Percentiles rank a stretch among this genome's conserved stretches.
Evolutionary conservation across 192 early-diverging fungal genomes (phyloP).

Genomic region (Rhizophagus sp.): DNA sequence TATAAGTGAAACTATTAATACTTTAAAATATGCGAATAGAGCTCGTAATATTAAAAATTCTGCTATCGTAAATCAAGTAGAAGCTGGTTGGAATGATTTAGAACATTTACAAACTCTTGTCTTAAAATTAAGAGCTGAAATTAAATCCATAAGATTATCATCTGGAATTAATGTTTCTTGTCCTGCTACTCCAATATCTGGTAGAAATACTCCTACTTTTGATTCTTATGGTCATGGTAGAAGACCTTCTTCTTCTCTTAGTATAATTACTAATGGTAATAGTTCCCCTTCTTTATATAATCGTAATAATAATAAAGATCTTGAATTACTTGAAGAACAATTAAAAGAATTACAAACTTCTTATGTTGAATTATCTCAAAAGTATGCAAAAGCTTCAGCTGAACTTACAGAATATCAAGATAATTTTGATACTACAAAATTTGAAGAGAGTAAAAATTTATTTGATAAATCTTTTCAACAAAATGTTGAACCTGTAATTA

Average conservation of each 20-base stretch:
- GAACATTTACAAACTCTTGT: slow-evolving; percentile 68
- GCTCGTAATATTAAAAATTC: slow-evolving; percentile 96
- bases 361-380: slow-evolving; percentile 55
- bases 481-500: slow-evolving; percentile 67
- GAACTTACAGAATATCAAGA: slow-evolving; percentile 56
- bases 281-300: background rate
- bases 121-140: slow-evolving; percentile 59
- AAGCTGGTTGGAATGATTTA: slow-evolving; percentile 62
- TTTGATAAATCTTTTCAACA: slow-evolving; percentile 38
- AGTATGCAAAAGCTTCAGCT: slow-evolving; percentile 51
- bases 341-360: slow-evolving; percentile 52
- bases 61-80: slow-evolving; percentile 78
- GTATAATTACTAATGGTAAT: background rate
- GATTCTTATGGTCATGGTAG: slow-evolving; percentile 28
- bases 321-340: slow-evolving; percentile 51
- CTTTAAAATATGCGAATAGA: slow-evolving; percentile 93
- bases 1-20: slow-evolving; percentile 90
- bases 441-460: slow-evolving; percentile 8
- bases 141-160: slow-evolving; percentile 43
- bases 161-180: background rate
- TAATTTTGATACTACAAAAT: background rate
- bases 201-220: slow-evolving; percentile 35
- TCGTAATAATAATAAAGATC: slow-evolving; percentile 7
- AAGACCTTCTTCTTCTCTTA: slow-evolving; percentile 21
- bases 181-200: slow-evolving; percentile 7